Evolutionary conservation across 129 eudicot genomes (phyloP).

Genomic region (Escallonia herrerae): DNA sequence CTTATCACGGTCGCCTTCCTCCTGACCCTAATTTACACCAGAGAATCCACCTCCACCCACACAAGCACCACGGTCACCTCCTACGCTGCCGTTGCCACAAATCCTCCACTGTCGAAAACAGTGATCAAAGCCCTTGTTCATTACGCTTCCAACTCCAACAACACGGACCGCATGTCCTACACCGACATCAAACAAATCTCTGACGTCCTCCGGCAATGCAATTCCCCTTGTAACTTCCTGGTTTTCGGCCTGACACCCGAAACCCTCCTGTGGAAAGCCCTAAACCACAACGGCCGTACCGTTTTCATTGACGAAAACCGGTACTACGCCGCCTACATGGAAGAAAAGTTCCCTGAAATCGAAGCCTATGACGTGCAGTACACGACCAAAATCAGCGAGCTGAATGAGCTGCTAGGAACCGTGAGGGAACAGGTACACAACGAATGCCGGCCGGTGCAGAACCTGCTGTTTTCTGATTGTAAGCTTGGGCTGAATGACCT

Average conservation of each 20-base stretch:
- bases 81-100: constrained; percentile 11
- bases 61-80: constrained; percentile 14
- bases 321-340: constrained; percentile 88
- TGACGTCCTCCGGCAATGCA: constrained; percentile 63
- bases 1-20: constrained; percentile 63
- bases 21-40: constrained; percentile 67
- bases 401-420: constrained; percentile 49
- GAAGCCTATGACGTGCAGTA: constrained; percentile 94
- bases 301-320: constrained; percentile 92
- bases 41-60: constrained; percentile 37
- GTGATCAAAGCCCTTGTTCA: constrained; percentile 71
- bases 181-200: constrained; percentile 61
- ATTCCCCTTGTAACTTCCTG: constrained; percentile 72
- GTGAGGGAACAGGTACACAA: constrained; percentile 57
- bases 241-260: constrained; percentile 87
- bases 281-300: constrained; percentile 69
- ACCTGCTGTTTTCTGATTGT: constrained; percentile 83
- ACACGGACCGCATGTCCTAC: constrained; percentile 57
- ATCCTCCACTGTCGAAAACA: constrained; percentile 47
- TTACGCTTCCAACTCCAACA: constrained; percentile 70
- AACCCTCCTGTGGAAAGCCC: constrained; percentile 83
- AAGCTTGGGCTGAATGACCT: constrained; percentile 80
- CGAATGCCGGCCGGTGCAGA: constrained; percentile 94
- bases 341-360: constrained; percentile 73
- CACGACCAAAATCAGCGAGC: constrained; percentile 64